These are phyloP conservation scores for Naegleria gruberi DNA, from an alignment of 208 protist species.

Conservation along the genomic window DNA sequence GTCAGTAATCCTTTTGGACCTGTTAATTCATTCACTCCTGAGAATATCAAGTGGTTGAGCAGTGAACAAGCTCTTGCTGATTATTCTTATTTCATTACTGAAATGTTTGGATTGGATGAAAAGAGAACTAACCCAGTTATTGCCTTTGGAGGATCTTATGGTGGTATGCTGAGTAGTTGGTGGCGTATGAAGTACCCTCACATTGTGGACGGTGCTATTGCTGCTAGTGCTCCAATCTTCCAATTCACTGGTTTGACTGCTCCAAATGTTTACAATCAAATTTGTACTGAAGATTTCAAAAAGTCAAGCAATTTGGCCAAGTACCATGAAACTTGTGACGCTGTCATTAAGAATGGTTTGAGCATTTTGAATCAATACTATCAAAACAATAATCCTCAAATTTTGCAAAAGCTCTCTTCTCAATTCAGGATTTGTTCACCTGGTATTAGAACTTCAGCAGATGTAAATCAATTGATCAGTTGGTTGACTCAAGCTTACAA, in stretches of 20 bases:
- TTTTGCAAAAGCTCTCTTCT: not conserved
- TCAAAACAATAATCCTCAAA: not conserved
- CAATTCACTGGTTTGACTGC: conserved; percentile 36
- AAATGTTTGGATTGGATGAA: conserved; percentile 34
- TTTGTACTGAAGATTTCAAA: conserved; percentile 37
- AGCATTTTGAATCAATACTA: not conserved
- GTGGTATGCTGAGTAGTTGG: conserved; percentile 62
- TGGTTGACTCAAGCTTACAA: not conserved
- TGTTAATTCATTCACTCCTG: not conserved
- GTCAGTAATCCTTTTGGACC: conserved; percentile 50
- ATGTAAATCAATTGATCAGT: not conserved
- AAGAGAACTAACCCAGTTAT: conserved; percentile 43
- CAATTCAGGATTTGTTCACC: conserved; percentile 12
- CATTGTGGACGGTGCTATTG: conserved; percentile 47
- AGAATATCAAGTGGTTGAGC: conserved; percentile 44
- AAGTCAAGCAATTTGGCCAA: conserved; percentile 20
- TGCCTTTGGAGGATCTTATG: conserved; percentile 65
- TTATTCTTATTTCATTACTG: conserved; percentile 53
- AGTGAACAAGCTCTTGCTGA: conserved; percentile 69
- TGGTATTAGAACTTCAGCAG: not conserved
- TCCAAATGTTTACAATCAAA: conserved; percentile 31
- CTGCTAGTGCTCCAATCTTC: conserved; percentile 47
- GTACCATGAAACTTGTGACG: conserved; percentile 19
- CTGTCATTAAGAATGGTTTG: conserved; percentile 11
- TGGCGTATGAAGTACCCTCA: conserved; percentile 64